phyloP scores from a whole-genome alignment of 2,329 filamentous ascomycete genomes.

The Phyllosticta ampelicida region DNA sequence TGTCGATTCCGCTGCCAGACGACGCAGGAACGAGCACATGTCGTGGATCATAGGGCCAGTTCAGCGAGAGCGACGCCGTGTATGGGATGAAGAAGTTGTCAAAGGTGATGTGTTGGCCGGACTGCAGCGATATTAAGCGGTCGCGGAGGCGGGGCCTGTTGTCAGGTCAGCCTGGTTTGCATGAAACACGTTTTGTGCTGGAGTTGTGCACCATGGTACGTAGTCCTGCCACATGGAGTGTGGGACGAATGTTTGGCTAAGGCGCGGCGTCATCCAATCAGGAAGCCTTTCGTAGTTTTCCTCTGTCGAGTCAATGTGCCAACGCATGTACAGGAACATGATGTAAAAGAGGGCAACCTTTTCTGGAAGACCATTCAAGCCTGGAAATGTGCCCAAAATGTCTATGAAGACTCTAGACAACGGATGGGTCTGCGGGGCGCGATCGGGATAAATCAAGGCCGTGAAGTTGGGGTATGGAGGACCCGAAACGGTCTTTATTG shows the following conservation, averaged over 20 bases:
- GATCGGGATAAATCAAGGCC: slow-evolving; percentile 62
- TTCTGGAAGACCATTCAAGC: slow-evolving; percentile 67
- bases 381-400: slow-evolving; percentile 73
- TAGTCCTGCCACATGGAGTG: slow-evolving; percentile 81
- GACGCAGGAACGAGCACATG: slow-evolving; percentile 51
- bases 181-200: not conserved
- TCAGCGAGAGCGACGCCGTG: slow-evolving; percentile 63
- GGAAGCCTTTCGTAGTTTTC: slow-evolving; percentile 74
- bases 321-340: slow-evolving; percentile 77
- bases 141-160: slow-evolving; percentile 59
- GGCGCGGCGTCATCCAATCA: slow-evolving; percentile 56
- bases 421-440: slow-evolving; percentile 55
- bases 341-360: slow-evolving; percentile 71
- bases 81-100: slow-evolving; percentile 77
- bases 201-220: slow-evolving; percentile 50
- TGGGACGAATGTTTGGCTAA: slow-evolving; percentile 52
- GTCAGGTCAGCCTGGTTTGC: slow-evolving; percentile 1
- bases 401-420: slow-evolving; percentile 79
- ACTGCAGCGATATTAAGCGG: slow-evolving; percentile 28
- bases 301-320: slow-evolving; percentile 68
- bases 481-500: slow-evolving; percentile 56
- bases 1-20: slow-evolving; percentile 11
- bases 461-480: slow-evolving; percentile 72
- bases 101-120: slow-evolving; percentile 37
- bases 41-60: slow-evolving; percentile 72